A percentile compares a stretch with the other conserved stretches of the same genome.
These are phyloP conservation scores for Sarcomyxa edulis DNA, from an alignment of 768 basidiomycete species.

Conservation along the genomic window DNA sequence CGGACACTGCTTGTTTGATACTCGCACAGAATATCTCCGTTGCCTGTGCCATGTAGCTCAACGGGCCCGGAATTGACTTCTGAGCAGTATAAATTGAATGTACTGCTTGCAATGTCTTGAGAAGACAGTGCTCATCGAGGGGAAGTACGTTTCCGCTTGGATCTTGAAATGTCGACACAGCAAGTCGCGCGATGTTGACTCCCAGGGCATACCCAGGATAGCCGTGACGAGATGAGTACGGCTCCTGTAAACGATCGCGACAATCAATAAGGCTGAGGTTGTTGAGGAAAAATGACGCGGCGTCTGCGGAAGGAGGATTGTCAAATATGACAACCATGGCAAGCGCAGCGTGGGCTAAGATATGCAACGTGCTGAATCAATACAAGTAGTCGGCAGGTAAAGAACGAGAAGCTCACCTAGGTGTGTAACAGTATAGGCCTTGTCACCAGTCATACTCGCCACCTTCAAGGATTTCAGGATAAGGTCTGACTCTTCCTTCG, in stretches of 20 bases:
- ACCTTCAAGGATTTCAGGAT: constrained; percentile 9
- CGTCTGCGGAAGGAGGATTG: constrained; percentile 13
- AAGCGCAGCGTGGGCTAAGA: constrained; percentile 17
- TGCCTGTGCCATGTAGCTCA: constrained; percentile 11
- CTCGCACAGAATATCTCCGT: constrained; percentile 10
- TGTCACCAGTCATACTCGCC: neutral
- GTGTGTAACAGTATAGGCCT: constrained; percentile 12
- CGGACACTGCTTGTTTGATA: constrained; percentile 4
- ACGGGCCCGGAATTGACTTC: constrained; percentile 9
- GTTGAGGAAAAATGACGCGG: constrained; percentile 7
- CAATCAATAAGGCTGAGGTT: constrained; percentile 14
- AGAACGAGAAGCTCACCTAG: constrained; percentile 6
- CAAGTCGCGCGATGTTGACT: constrained; percentile 9
- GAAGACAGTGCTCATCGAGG: constrained; percentile 5
- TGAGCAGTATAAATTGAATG: constrained; percentile 11
- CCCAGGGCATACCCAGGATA: constrained; percentile 19
- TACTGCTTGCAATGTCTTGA: constrained; percentile 5
- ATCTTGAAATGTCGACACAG: constrained; percentile 14
- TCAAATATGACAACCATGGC: constrained; percentile 11
- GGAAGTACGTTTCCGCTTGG: constrained; percentile 2
- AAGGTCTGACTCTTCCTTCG: constrained; percentile 8
- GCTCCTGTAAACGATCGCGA: constrained; percentile 12
- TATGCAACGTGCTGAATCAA: neutral
- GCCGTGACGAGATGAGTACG: constrained; percentile 9
- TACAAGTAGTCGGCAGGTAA: neutral